Base-by-base conservation (phyloP, 73 alveolate species). In the Tetrahymena borealis region DNA sequence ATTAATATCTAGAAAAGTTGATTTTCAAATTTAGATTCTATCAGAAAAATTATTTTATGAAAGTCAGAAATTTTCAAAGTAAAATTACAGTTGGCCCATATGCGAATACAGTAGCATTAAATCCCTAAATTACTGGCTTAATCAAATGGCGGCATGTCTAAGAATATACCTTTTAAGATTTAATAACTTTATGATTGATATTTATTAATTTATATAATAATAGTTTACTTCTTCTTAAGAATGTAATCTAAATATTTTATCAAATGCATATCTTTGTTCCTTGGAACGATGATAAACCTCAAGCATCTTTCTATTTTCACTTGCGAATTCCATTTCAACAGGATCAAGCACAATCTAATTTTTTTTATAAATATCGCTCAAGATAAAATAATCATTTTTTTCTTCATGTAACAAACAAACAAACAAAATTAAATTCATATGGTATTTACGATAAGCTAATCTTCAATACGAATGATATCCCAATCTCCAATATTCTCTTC, bases 91-190 rank as follows among this genome's bases (percentile, higher is more conserved):
- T 98, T 0, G 99, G 98, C 1, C 99, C 99, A 96, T 98, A 98
- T 1, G 99, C 99, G 94, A 98, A 98, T 10, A 98, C 99, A 28
- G 98, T 96, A 13, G 99, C 99, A 92, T 98, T 98, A 85, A 90
- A 97, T 31, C 99, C 99, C 91, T 94, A 79, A 42, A 97, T 91
- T 4, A 98, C 97, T 12, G 98, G 96, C 78, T 96, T 97, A 32
- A 98, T 98, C 91, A 98, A 91, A 43, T 94, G 95, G 90, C 96
- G 94, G 90, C 98, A 97, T 7, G 99, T 98, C 42, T 94, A 92
- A 40, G 60, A 77, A 93, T 94, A 97, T 85, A 97, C 97, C 94
- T 92, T 20, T n/a, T 42, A 41, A 38, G 7, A 28, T 92, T 40
- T 28, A 39, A 33, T 0, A 11, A 31, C 39, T 15, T 39, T 39